Conservation (phyloP, 2,329 filamentous ascomycete species). For the Aspergillus bombycis region DNA sequence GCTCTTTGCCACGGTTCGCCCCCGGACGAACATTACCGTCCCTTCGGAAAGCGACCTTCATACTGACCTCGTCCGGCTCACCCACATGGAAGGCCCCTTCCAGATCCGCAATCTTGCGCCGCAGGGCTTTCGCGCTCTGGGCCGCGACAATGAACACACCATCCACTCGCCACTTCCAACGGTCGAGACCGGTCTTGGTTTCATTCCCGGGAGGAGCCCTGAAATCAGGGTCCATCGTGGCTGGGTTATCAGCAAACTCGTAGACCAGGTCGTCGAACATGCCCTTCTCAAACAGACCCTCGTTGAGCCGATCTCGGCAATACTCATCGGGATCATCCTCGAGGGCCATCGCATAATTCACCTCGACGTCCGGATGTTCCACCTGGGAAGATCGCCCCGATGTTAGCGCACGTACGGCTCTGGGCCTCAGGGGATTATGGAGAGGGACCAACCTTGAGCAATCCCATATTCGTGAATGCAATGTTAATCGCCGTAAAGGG, state of each 20-base stretch:
- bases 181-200: not conserved
- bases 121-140: constrained; percentile 11
- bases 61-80: constrained; percentile 9
- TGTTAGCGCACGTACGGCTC: not conserved
- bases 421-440: too few species aligned
- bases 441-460: constrained; percentile 13
- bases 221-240: constrained; percentile 18
- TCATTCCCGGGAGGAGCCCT: constrained; percentile 16
- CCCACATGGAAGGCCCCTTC: constrained; percentile 16
- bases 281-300: constrained; percentile 15
- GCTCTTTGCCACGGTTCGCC: constrained; percentile 13
- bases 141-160: constrained; percentile 24
- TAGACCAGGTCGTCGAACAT: constrained; percentile 23
- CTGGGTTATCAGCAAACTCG: constrained; percentile 19
- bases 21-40: constrained; percentile 9
- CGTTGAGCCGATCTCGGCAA: constrained; percentile 7
- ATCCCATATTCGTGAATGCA: constrained; percentile 16
- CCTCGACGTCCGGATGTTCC: constrained; percentile 4
- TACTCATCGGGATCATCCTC: constrained; percentile 3
- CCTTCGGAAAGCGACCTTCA: constrained; percentile 7
- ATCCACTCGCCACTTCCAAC: constrained; percentile 18
- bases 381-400: not conserved
- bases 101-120: constrained; percentile 13
- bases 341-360: not conserved
- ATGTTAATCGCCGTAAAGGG: constrained; percentile 19